These are phyloP conservation scores for Plasmopara muralis DNA, from an alignment of 352 stramenopile genomes.

Conservation along the genomic window DNA sequence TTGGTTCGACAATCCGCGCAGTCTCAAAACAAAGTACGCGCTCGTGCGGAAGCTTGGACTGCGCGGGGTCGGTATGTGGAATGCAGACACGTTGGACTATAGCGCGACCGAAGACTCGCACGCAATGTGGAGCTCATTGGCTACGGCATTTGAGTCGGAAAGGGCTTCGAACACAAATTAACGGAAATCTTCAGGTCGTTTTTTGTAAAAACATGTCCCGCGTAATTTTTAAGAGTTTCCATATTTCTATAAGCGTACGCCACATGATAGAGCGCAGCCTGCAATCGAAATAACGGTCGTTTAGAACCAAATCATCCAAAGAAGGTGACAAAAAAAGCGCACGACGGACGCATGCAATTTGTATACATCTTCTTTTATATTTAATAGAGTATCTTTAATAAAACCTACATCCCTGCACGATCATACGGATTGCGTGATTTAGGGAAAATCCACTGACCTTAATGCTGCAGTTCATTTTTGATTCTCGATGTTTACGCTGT, in stretches of 20 bases:
- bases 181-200: constrained; percentile 1
- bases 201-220: constrained; percentile 16
- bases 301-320: constrained; percentile 10
- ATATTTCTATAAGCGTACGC: constrained; percentile 1
- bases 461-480: too few relatives aligned
- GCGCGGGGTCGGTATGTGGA: constrained; percentile 75
- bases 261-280: constrained; percentile 1
- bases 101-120: constrained; percentile 28
- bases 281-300: constrained; percentile 14
- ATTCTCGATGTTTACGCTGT: too few relatives aligned
- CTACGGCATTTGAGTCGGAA: constrained; percentile 22
- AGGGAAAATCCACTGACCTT: too few relatives aligned
- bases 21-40: constrained; percentile 48
- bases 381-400: constrained; percentile 1
- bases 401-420: not conserved
- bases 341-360: constrained; percentile 4
- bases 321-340: constrained; percentile 7
- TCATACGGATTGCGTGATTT: too few relatives aligned
- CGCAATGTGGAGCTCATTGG: constrained; percentile 50
- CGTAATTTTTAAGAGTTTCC: constrained; percentile 27
- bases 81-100: constrained; percentile 74
- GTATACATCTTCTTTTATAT: not conserved
- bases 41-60: constrained; percentile 44
- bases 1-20: constrained; percentile 70
- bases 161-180: not conserved